A percentile compares a stretch with the other conserved stretches of the same genome.
phyloP scores from a whole-genome alignment of 345 rosid species.

The Salix suchowensis region DNA sequence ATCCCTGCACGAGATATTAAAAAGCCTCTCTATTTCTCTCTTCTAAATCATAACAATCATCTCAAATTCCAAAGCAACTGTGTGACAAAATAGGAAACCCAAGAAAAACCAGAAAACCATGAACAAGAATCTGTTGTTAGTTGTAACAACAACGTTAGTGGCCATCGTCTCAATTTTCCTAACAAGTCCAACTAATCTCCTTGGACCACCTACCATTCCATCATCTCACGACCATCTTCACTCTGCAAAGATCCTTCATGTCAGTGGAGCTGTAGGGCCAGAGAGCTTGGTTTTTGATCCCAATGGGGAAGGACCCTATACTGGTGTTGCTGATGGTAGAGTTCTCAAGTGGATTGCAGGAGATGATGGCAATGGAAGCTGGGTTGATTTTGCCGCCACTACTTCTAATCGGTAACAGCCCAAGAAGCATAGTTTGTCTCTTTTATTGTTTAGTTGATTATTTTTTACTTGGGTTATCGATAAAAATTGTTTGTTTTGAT shows the following conservation, averaged over 20 bases:
- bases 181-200: constrained; percentile 16
- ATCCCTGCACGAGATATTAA: no score
- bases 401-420: constrained; percentile 17
- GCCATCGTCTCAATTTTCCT: constrained; percentile 16
- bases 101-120: constrained; percentile 2
- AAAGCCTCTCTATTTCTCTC: no score
- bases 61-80: no score
- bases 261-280: constrained; percentile 57
- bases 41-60: no score
- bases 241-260: constrained; percentile 29
- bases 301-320: constrained; percentile 55
- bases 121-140: constrained; percentile 17
- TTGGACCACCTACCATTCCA: constrained; percentile 34
- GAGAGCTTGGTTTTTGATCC: constrained; percentile 64
- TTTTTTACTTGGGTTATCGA: background rate
- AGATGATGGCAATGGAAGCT: background rate
- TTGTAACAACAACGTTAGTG: constrained; percentile 9
- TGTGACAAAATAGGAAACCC: no score
- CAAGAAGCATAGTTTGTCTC: background rate
- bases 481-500: no score
- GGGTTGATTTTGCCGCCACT: constrained; percentile 21
- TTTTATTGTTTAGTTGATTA: background rate
- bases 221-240: constrained; percentile 38
- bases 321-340: constrained; percentile 64
- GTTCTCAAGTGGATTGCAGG: constrained; percentile 32